Evolutionary conservation across 2,329 filamentous ascomycete species (phyloP).

Genomic region (Tolypocladium nubicola): DNA sequence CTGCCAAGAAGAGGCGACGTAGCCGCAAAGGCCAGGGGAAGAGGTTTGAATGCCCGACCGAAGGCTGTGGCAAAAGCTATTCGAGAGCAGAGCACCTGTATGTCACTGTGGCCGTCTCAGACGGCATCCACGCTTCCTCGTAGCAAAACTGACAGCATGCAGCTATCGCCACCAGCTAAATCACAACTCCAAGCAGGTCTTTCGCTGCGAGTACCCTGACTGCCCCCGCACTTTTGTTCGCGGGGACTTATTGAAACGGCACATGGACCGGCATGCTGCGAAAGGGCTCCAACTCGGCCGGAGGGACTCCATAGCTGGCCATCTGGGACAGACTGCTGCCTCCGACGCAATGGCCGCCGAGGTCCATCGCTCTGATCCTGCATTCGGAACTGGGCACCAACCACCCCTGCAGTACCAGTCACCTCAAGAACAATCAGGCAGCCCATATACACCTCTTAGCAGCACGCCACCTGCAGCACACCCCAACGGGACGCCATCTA

Average conservation of each 20-base stretch:
- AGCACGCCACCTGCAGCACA: slow-evolving; percentile 28
- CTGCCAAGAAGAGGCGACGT: slow-evolving; percentile 44
- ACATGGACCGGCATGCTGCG: slow-evolving; percentile 70
- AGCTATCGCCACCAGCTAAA: slow-evolving; percentile 89
- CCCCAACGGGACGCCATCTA: slow-evolving; percentile 7
- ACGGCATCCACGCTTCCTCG: neutral
- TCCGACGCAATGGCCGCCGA: neutral
- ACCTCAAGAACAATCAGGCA: slow-evolving; percentile 30
- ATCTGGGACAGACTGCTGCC: slow-evolving; percentile 28
- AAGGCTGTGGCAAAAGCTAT: slow-evolving; percentile 91
- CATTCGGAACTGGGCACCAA: slow-evolving; percentile 17
- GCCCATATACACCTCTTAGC: slow-evolving; percentile 36
- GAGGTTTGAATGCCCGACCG: slow-evolving; percentile 72
- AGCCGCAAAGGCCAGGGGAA: slow-evolving; percentile 74
- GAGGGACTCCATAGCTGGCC: slow-evolving; percentile 44
- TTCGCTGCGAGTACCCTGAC: slow-evolving; percentile 83
- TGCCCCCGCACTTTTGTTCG: slow-evolving; percentile 87
- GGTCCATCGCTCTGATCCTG: neutral
- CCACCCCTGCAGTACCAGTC: slow-evolving; percentile 33
- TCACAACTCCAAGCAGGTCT: slow-evolving; percentile 91
- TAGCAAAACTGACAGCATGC: slow-evolving; percentile 3
- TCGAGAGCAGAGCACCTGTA: slow-evolving; percentile 92
- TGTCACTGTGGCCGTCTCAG: slow-evolving; percentile 14
- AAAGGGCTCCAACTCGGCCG: slow-evolving; percentile 68
- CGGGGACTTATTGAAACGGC: slow-evolving; percentile 81